Conservation (phyloP, 495 filamentous ascomycete genomes). For the Endocarpon pusillum region DNA sequence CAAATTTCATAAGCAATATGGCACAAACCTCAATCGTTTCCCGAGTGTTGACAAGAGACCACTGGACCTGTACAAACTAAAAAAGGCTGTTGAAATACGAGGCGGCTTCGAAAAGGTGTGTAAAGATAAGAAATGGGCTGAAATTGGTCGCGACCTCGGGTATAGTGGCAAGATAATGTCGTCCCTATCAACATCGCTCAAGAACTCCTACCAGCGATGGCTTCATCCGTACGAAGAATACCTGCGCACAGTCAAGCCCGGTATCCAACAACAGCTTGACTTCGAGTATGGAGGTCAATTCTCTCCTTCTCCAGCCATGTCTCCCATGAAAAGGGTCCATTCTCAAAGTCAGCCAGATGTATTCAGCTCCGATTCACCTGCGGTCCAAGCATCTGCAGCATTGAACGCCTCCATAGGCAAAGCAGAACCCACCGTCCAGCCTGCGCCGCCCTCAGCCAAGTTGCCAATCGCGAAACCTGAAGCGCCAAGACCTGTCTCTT, state of each 20-base stretch:
- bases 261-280: slow-evolving; percentile 92
- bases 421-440: slow-evolving; percentile 27
- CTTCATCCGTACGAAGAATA: slow-evolving; percentile 95
- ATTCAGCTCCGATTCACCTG: slow-evolving; percentile 49
- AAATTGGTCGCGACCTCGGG: slow-evolving; percentile 90
- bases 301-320: slow-evolving; percentile 78
- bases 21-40: slow-evolving; percentile 80
- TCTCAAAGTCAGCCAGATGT: slow-evolving; percentile 47
- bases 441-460: slow-evolving; percentile 25
- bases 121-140: slow-evolving; percentile 97
- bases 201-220: slow-evolving; percentile 95
- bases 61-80: slow-evolving; percentile 85
- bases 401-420: slow-evolving; percentile 47
- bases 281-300: slow-evolving; percentile 83
- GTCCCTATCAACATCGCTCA: slow-evolving; percentile 93
- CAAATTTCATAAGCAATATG: slow-evolving; percentile 95
- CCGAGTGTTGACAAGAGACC: slow-evolving; percentile 97
- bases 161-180: slow-evolving; percentile 99
- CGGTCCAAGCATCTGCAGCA: slow-evolving; percentile 47
- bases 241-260: slow-evolving; percentile 76
- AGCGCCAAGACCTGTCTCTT: slow-evolving; percentile 32
- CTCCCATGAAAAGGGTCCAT: slow-evolving; percentile 56
- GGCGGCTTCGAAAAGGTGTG: slow-evolving; percentile 93
- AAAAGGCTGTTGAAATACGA: slow-evolving; percentile 86
- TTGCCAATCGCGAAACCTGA: slow-evolving; percentile 31